Evolutionary conservation across 495 filamentous ascomycete genomes (phyloP).

Genomic region (Echria macrotheca): DNA sequence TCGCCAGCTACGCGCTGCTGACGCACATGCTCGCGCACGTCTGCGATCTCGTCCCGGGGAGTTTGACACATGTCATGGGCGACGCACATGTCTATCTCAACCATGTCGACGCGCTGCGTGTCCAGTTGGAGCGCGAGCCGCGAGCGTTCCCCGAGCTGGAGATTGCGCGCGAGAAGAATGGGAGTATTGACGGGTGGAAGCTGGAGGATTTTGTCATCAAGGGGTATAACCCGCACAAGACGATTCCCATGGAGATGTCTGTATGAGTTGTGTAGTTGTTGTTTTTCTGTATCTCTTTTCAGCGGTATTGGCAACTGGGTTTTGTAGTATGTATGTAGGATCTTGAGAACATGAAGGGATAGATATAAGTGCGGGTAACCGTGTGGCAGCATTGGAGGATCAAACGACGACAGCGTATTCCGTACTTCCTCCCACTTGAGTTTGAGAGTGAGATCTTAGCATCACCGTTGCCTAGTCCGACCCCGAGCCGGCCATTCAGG

Average conservation of each 20-base stretch:
- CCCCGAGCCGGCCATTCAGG: no score
- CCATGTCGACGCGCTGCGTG: conserved; percentile 79
- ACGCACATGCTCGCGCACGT: conserved; percentile 92
- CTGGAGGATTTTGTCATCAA: conserved; percentile 82
- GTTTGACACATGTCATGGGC: conserved; percentile 87
- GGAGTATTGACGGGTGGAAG: conserved; percentile 78
- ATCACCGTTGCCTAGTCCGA: no score
- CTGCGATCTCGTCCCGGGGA: conserved; percentile 74
- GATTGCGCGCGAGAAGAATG: conserved; percentile 58
- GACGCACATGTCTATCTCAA: conserved; percentile 94
- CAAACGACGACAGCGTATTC: no score
- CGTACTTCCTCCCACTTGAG: no score
- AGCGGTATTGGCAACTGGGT: no score
- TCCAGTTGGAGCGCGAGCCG: conserved; percentile 75
- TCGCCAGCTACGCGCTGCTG: conserved; percentile 85
- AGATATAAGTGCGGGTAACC: conserved; percentile 7
- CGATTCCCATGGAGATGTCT: conserved; percentile 96
- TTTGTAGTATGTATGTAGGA: no score
- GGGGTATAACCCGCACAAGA: conserved; percentile 85
- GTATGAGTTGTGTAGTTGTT: no score
- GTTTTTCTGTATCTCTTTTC: no score
- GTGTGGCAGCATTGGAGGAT: no score
- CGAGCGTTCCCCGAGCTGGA: conserved; percentile 73
- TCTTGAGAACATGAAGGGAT: no score
- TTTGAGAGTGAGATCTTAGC: no score